Percentiles rank a stretch among this genome's conserved stretches.
Conservation (phyloP, 2,329 filamentous ascomycete genomes). For the Fusarium chlamydosporum region DNA sequence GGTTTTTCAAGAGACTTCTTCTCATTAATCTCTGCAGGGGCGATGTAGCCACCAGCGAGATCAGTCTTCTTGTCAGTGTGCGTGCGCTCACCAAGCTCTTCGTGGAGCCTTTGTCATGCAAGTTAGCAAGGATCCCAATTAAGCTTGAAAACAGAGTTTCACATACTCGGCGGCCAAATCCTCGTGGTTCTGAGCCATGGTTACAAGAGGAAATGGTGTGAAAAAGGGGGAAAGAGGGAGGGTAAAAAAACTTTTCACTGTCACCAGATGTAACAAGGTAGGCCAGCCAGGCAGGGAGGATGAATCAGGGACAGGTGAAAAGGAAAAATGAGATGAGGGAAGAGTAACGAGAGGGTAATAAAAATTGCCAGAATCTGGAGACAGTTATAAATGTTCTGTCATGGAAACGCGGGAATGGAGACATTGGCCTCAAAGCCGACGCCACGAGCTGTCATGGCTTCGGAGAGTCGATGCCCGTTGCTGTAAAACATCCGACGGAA, state of each 20-base stretch:
- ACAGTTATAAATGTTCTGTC: constrained; percentile 42
- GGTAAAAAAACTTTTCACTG: constrained; percentile 20
- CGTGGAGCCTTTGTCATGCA: constrained; percentile 48
- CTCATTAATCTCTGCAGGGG: constrained; percentile 46
- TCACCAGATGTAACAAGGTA: constrained; percentile 23
- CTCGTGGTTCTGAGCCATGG: constrained; percentile 55
- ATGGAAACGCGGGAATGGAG: constrained; percentile 25
- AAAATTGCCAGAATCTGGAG: constrained; percentile 37
- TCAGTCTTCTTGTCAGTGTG: constrained; percentile 46
- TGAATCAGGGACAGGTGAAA: constrained; percentile 1
- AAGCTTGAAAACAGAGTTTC: constrained; percentile 28
- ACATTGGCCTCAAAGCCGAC: background rate
- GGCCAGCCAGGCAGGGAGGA: too few relatives aligned
- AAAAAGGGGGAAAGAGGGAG: background rate
- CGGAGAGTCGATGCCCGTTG: constrained; percentile 30
- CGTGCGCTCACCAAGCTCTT: constrained; percentile 48
- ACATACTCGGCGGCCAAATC: constrained; percentile 54
- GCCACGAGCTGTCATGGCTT: constrained; percentile 16
- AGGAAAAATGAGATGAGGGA: background rate
- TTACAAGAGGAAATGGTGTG: constrained; percentile 16
- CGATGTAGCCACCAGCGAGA: constrained; percentile 47
- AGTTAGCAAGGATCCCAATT: constrained; percentile 26
- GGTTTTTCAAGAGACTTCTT: constrained; percentile 47
- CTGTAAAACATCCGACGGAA: constrained; percentile 41
- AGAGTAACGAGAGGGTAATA: constrained; percentile 27